Base-by-base conservation (phyloP, 345 rosid genomes). In the Trapa bicornis region DNA sequence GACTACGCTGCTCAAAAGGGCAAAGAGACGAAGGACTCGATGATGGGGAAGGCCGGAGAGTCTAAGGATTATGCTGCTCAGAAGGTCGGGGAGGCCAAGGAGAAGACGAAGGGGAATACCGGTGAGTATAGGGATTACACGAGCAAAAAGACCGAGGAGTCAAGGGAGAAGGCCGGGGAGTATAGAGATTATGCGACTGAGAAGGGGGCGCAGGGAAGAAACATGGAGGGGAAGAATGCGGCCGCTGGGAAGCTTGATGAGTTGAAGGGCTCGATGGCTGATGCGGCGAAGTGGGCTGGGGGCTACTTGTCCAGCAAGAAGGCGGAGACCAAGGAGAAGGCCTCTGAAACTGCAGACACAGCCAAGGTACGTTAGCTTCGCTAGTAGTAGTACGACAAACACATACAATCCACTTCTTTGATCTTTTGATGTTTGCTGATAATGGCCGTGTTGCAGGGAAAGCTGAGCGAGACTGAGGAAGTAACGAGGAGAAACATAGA, bases 221-320 rank as follows among this genome's bases (percentile, higher is more conserved):
- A 73, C 1, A 64, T 50, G 68, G 79, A 85, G 38, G 81, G 76
- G 1, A 80, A 77, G 72, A 85, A 82, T 1, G 38, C 35, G 6
- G 70, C 74, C 4, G 71, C 37, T 13, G 73, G 81, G 63, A 83
- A 79, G 78, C 73, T 79, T 4, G 77, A 74, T 0, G 86, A 74
- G 75, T 66, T 75, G 66, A 85, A 80, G 72, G 88, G 84, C 37
- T 70, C 78, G n/a, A 84, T 90, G 0, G 72, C 82, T 5, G 92
- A 67, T 7, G 82, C 90, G 0, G 94, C 92, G 0, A 78, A 78
- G 74, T 80, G 78, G 68, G 87, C 95, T 15, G 72, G 79, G 84
- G 87, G 65, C 37, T 70, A 75, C 64, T 72, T 90, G 43, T 75
- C 86, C 0, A 84, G 84, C 1, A 87, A 82, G 74, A 76, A 79